These are phyloP conservation scores for Aureobasidium sp. DNA, from an alignment of 2,329 filamentous ascomycete genomes.

Conservation along the genomic window DNA sequence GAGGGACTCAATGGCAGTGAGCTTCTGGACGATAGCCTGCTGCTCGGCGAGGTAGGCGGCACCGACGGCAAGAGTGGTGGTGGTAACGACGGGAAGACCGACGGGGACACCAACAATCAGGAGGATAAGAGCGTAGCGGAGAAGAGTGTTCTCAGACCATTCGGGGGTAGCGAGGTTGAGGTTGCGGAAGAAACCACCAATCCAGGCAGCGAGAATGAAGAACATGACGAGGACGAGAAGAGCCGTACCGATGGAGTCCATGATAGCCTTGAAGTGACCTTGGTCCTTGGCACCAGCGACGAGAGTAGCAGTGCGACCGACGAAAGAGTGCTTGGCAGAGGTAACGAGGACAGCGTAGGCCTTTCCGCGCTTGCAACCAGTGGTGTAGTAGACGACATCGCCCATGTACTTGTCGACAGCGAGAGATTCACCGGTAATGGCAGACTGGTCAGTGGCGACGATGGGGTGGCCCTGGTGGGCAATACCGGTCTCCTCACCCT, in stretches of 20 bases:
- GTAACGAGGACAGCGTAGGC: slow-evolving; percentile 62
- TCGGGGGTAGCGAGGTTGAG: slow-evolving; percentile 55
- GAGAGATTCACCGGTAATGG: slow-evolving; percentile 73
- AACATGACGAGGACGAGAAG: slow-evolving; percentile 70
- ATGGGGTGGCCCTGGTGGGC: slow-evolving; percentile 58
- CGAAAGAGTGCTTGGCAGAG: slow-evolving; percentile 65
- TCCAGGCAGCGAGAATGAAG: slow-evolving; percentile 68
- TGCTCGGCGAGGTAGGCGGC: slow-evolving; percentile 70
- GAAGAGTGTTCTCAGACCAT: slow-evolving; percentile 54
- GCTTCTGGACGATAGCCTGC: slow-evolving; percentile 73
- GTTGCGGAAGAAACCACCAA: slow-evolving; percentile 71
- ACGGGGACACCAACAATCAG: slow-evolving; percentile 74
- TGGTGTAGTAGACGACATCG: slow-evolving; percentile 70
- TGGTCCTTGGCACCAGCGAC: slow-evolving; percentile 69
- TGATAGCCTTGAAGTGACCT: slow-evolving; percentile 76
- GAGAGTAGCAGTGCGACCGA: slow-evolving; percentile 66
- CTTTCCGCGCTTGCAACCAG: slow-evolving; percentile 74
- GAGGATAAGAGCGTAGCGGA: slow-evolving; percentile 62
- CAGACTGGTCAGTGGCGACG: slow-evolving; percentile 68
- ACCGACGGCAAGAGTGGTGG: slow-evolving; percentile 69
- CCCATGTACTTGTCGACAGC: slow-evolving; percentile 75
- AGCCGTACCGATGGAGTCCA: slow-evolving; percentile 71
- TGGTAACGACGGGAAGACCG: slow-evolving; percentile 72
- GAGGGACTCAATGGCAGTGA: slow-evolving; percentile 70
- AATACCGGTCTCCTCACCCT: slow-evolving; percentile 51